Base-by-base conservation (phyloP, 2,329 filamentous ascomycete species). In the Nemania sp. region DNA sequence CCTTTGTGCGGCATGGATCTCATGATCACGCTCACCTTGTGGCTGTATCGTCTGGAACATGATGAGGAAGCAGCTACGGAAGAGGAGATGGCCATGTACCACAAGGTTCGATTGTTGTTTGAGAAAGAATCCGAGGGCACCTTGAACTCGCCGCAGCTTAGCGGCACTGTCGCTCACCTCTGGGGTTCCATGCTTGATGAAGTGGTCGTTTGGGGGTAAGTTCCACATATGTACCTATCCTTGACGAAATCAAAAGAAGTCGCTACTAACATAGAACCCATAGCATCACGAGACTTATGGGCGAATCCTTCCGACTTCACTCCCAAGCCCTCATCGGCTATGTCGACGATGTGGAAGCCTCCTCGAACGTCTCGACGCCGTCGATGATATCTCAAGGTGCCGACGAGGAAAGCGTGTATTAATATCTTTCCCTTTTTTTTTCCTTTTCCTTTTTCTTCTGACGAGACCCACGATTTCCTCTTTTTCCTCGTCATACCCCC, bases 181-280 rank as follows among this genome's bases (percentile, higher is more conserved):
- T 99, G 95, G 95, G 95, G 94, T 70, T 94, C 92, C 66, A 97
- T 98, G 90, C 88, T 98, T 67, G 95, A 98, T 74, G 95, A 97
- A 79, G 95, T 98, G 65, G 94, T 98, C 69, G 95, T 99, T 63
- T 98, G 95, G 95, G 95, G 95, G 92, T 97, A 89, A 87, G 92
- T 90, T 20, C 21, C 75, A 37, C 15, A 49, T 54, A 15, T n/a
- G n/a, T n/a, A n/a, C n/a, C n/a, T n/a, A n/a, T n/a, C 42, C 12
- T 40, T 34, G 5, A 35, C 1, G 5, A 9, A 13, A 18, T 20
- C 4, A 53, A 11, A 13, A 45, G 32, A 39, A 15, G 54, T 95
- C 96, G 89, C 52, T n/a, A 68, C 83, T 86, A 81, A 87, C 77
- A 35, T 53, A 6, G 49, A 51, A 20, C 39, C 32, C 40, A 21